Percentiles rank a stretch among this genome's conserved stretches.
Evolutionary conservation across 768 basidiomycete species (phyloP).

Genomic region (Boletellus ananiceps): DNA sequence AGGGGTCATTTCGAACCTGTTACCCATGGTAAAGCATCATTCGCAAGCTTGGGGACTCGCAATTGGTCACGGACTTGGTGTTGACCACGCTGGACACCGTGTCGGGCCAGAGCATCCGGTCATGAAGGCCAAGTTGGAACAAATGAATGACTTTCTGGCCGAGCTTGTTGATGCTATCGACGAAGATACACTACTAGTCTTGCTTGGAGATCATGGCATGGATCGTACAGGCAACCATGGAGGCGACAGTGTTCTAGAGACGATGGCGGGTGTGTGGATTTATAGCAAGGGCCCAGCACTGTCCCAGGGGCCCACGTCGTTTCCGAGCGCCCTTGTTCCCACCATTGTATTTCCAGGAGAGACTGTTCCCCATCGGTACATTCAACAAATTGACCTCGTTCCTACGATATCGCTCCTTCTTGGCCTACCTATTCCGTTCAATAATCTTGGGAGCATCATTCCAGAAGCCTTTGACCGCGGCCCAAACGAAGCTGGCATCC

Average conservation of each 20-base stretch:
- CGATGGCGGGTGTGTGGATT: slow-evolving; percentile 83
- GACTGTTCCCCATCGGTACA: slow-evolving; percentile 47
- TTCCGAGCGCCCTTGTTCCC: slow-evolving; percentile 51
- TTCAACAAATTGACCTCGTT: slow-evolving; percentile 92
- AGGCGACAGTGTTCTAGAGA: slow-evolving; percentile 83
- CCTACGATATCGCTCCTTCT: slow-evolving; percentile 86
- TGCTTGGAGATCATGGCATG: slow-evolving; percentile 98
- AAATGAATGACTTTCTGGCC: slow-evolving; percentile 80
- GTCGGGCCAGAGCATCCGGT: slow-evolving; percentile 84
- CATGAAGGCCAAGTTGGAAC: slow-evolving; percentile 80
- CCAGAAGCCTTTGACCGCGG: slow-evolving; percentile 81
- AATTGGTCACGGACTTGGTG: slow-evolving; percentile 90
- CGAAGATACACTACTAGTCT: slow-evolving; percentile 84
- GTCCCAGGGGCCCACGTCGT: slow-evolving; percentile 26
- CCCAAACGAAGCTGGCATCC: slow-evolving; percentile 35
- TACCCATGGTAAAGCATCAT: slow-evolving; percentile 63
- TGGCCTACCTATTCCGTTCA: slow-evolving; percentile 92
- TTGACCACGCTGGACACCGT: slow-evolving; percentile 95
- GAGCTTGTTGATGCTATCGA: slow-evolving; percentile 72
- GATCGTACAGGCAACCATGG: slow-evolving; percentile 93
- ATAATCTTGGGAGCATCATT: slow-evolving; percentile 87
- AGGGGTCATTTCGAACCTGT: slow-evolving; percentile 80
- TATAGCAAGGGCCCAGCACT: slow-evolving; percentile 75
- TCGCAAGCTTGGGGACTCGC: slow-evolving; percentile 74
- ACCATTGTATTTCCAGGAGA: slow-evolving; percentile 59